Conservation (phyloP, 2,329 filamentous ascomycete species). For the Botrytis pseudocinerea region DNA sequence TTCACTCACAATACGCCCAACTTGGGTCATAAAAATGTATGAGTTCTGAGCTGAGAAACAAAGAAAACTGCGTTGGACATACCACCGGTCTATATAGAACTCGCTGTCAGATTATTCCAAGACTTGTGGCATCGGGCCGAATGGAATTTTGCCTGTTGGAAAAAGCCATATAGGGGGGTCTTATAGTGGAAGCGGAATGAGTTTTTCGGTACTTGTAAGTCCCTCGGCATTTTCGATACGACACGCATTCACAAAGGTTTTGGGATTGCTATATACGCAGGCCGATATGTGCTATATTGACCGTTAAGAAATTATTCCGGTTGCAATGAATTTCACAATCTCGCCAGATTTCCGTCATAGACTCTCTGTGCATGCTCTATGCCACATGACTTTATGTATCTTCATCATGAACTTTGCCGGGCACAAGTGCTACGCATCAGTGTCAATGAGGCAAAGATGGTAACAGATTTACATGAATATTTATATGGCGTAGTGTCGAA, state of each 20-base stretch:
- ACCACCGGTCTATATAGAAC: background rate
- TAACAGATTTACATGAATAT: background rate
- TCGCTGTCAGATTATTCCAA: background rate
- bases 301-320: background rate
- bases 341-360: background rate
- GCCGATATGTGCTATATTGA: background rate
- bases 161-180: background rate
- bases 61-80: background rate
- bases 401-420: background rate
- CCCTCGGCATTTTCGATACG: background rate
- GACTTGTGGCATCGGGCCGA: background rate
- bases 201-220: background rate
- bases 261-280: background rate
- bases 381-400: background rate
- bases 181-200: background rate
- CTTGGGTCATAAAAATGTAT: background rate
- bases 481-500: background rate
- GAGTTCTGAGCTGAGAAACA: background rate
- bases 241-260: accelerated
- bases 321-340: background rate
- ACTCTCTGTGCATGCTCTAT: background rate
- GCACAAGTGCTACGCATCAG: background rate
- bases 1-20: background rate
- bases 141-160: background rate
- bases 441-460: background rate